A percentile compares a stretch with the other conserved stretches of the same genome.
Conservation (phyloP, 139 green algal species). For the Pleodorina starrii region DNA sequence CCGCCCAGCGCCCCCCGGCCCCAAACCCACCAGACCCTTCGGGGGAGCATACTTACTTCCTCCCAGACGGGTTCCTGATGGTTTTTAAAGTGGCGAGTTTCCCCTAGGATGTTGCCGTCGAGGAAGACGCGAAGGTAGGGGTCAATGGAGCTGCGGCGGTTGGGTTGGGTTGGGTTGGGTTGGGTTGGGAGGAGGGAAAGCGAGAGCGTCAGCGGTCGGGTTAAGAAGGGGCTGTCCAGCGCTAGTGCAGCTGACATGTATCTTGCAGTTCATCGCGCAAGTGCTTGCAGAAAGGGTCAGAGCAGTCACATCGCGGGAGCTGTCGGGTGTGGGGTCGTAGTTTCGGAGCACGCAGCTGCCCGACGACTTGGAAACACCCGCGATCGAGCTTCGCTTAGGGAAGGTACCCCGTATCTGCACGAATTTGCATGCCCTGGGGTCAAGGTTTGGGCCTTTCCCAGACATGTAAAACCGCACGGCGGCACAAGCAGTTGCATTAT, state of each 20-base stretch:
- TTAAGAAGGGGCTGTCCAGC: not conserved
- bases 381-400: not conserved
- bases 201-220: not conserved
- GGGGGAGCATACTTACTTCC: conserved; percentile 8
- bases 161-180: no score
- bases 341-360: not conserved
- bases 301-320: no score
- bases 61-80: conserved; percentile 6
- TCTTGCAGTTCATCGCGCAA: not conserved
- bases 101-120: not conserved
- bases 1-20: no score
- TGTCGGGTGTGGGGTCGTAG: not conserved
- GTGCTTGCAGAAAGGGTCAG: not conserved
- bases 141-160: conserved; percentile 2
- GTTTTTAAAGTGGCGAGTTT: conserved; percentile 4
- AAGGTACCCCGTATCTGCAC: not conserved
- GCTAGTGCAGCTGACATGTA: not conserved
- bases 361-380: not conserved
- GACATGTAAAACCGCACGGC: not conserved
- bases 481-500: not conserved
- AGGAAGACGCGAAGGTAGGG: conserved; percentile 6
- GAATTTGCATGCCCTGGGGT: not conserved
- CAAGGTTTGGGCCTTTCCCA: no score
- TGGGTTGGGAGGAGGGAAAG: no score
- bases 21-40: no score